These are phyloP conservation scores for Inga oerstediana DNA, from an alignment of 306 rosid species.

Conservation along the genomic window DNA sequence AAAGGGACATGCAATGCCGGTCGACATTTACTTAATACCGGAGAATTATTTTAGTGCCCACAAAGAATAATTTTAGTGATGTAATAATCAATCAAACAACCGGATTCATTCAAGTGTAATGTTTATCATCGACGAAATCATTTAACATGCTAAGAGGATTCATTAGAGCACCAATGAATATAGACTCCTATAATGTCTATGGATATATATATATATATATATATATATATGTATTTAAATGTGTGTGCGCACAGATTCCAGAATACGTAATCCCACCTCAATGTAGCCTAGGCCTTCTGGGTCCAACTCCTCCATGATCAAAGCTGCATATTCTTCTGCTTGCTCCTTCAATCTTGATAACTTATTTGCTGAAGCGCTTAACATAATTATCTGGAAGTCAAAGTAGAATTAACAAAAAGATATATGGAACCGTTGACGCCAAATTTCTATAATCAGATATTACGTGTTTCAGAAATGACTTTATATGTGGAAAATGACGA, in stretches of 20 bases:
- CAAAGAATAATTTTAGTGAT: not conserved
- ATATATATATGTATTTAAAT: too few species aligned
- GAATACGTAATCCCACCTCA: constrained; percentile 57
- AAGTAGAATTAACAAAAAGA: constrained; percentile 13
- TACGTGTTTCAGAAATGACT: constrained; percentile 21
- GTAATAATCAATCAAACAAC: not conserved
- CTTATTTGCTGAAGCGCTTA: constrained; percentile 96
- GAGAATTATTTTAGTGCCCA: not conserved
- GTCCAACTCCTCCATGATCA: constrained; percentile 97
- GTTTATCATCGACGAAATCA: not conserved
- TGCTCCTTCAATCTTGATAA: constrained; percentile 93
- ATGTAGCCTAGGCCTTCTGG: constrained; percentile 96
- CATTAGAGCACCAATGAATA: not conserved
- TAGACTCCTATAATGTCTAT: too few species aligned
- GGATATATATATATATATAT: too few species aligned
- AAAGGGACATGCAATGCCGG: not conserved
- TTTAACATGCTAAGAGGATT: not conserved
- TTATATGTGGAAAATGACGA: constrained; percentile 40
- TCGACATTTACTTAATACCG: constrained; percentile 18
- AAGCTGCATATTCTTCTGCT: constrained; percentile 99
- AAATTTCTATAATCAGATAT: constrained; percentile 10
- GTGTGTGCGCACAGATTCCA: not conserved
- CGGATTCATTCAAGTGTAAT: not conserved
- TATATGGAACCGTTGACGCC: not conserved
- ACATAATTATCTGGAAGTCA: constrained; percentile 76